Conservation (phyloP, 305 asterid genomes). For the Fraxinus albicans region DNA sequence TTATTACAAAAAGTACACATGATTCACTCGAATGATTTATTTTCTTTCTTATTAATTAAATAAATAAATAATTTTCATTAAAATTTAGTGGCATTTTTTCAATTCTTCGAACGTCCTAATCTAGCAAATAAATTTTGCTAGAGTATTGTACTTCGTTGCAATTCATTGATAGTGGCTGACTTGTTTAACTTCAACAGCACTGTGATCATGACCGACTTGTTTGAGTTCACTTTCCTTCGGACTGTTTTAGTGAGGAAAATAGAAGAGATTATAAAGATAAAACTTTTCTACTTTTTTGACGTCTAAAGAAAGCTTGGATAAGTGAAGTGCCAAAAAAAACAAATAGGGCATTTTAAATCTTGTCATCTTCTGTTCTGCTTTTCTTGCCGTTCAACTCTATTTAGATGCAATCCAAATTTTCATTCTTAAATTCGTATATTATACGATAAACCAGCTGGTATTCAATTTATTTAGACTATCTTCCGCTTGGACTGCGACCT, state of each 20-base stretch:
- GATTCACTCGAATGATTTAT: background rate
- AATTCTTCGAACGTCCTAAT: background rate
- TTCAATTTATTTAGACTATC: background rate
- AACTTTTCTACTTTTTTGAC: background rate
- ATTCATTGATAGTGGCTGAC: background rate
- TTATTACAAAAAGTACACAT: background rate
- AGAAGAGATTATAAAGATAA: background rate
- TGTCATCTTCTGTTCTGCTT: background rate
- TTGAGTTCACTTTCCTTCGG: background rate
- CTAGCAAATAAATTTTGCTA: background rate
- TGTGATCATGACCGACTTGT: background rate
- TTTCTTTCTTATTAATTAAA: background rate
- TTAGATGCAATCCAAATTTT: background rate
- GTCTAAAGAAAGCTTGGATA: slow-evolving; percentile 7
- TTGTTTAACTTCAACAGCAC: slow-evolving; percentile 1
- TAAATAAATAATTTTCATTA: background rate
- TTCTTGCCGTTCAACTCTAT: background rate
- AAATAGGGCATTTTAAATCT: background rate
- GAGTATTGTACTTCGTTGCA: background rate
- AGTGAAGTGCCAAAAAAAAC: background rate
- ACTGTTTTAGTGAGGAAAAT: background rate
- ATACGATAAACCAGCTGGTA: background rate
- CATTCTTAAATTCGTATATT: background rate
- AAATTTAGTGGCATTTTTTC: background rate
- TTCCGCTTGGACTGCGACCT: background rate